These are phyloP conservation scores for Alternaria sp. DNA, from an alignment of 2,329 filamentous ascomycete genomes.

Conservation along the genomic window DNA sequence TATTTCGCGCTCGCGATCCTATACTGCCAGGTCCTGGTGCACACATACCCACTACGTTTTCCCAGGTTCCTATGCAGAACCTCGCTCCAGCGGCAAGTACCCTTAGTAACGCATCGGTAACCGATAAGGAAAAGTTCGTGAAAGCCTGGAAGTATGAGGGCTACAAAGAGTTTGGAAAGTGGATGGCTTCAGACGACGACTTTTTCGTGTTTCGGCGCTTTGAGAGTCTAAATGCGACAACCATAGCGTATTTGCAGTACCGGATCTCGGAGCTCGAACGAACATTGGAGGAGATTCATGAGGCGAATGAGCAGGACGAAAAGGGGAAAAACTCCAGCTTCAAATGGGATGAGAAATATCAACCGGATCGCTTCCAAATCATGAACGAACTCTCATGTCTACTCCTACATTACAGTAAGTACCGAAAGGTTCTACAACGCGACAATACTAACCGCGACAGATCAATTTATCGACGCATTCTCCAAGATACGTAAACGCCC, in stretches of 20 bases:
- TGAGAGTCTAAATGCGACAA: constrained; percentile 28
- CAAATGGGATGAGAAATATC: constrained; percentile 16
- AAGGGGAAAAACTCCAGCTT: constrained; percentile 20
- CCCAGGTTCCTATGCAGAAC: too few relatives aligned
- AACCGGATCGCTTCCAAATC: constrained; percentile 12
- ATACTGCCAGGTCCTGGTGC: too few relatives aligned
- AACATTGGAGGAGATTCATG: not conserved
- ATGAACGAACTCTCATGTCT: constrained; percentile 21
- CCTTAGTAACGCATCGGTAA: too few relatives aligned
- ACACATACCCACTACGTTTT: too few relatives aligned
- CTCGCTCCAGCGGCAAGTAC: too few relatives aligned
- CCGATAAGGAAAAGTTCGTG: not conserved
- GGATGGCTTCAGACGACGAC: constrained; percentile 40
- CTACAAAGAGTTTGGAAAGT: constrained; percentile 33
- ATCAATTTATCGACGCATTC: too few relatives aligned
- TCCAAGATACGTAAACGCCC: too few relatives aligned
- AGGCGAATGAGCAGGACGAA: not conserved
- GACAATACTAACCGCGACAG: too few relatives aligned
- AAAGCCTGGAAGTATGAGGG: constrained; percentile 33
- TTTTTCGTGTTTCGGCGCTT: constrained; percentile 41
- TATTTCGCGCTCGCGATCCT: too few relatives aligned
- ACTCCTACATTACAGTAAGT: too few relatives aligned
- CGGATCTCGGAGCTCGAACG: constrained; percentile 22
- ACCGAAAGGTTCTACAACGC: too few relatives aligned
- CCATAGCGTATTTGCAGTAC: constrained; percentile 35